phyloP scores from a whole-genome alignment of 2,329 filamentous ascomycete species.

The Fusarium sororula region DNA sequence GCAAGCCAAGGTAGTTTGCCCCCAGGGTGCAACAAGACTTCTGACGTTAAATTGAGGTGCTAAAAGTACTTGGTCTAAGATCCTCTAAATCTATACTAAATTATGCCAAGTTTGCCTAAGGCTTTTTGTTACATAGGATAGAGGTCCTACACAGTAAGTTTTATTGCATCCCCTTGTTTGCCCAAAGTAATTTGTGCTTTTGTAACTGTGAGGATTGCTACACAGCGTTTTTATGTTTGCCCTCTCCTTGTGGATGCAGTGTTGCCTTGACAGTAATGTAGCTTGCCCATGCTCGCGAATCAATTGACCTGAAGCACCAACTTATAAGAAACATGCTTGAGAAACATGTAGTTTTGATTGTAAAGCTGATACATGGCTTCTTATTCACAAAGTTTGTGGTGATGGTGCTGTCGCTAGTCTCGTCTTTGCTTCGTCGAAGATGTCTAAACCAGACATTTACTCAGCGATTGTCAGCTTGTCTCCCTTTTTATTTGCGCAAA shows the following conservation, averaged over 20 bases:
- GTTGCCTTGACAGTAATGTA: not conserved
- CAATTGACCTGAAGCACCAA: not conserved
- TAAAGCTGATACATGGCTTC: too few species aligned
- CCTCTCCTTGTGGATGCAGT: not conserved
- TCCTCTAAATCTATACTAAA: too few species aligned
- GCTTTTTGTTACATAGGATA: too few species aligned
- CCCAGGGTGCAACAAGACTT: too few species aligned
- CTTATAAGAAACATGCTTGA: accelerated
- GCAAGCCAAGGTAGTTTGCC: too few species aligned
- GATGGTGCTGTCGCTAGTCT: not conserved
- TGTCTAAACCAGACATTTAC: not conserved
- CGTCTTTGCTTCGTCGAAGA: not conserved
- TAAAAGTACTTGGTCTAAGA: too few species aligned
- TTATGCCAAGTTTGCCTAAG: accelerated
- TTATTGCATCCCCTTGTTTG: not conserved
- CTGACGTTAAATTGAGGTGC: too few species aligned
- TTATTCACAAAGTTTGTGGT: not conserved
- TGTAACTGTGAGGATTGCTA: accelerated
- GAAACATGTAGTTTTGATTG: not conserved
- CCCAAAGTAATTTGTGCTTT: not conserved
- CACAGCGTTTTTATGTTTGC: not conserved
- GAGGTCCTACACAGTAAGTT: too few species aligned
- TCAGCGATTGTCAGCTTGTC: not conserved
- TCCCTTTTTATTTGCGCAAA: not conserved
- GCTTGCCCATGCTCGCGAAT: not conserved